Conservation (phyloP, 805 yeast species). For the Metschnikowia cubensis region DNA sequence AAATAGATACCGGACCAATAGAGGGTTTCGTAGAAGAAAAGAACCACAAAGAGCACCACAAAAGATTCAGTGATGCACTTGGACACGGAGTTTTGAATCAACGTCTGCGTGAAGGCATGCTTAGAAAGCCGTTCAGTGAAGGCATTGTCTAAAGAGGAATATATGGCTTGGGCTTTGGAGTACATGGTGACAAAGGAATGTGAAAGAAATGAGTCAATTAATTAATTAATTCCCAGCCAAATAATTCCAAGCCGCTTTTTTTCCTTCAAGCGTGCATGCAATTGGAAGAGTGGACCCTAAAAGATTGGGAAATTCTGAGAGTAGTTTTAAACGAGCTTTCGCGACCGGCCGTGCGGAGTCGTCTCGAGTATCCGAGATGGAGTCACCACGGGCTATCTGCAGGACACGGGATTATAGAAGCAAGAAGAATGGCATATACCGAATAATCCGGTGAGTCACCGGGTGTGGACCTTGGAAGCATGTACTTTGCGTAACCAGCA, state of each 20-base stretch:
- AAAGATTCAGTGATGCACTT: constrained; percentile 15
- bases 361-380: neutral
- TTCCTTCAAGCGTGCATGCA: neutral
- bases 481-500: neutral
- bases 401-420: neutral
- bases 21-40: constrained; percentile 35
- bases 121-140: constrained; percentile 10
- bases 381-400: neutral
- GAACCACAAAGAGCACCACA: constrained; percentile 13
- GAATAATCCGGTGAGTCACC: neutral
- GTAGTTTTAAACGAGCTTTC: neutral
- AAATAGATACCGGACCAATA: constrained; percentile 43
- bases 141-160: constrained; percentile 7
- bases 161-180: neutral
- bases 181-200: neutral
- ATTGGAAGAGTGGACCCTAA: neutral
- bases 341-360: neutral
- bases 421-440: neutral
- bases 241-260: neutral
- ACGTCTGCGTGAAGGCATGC: constrained; percentile 12
- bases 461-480: no score
- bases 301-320: neutral
- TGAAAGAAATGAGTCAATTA: no score
- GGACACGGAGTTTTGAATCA: constrained; percentile 17
- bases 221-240: neutral